phyloP scores from a whole-genome alignment of 441 rosid genomes.

The Melastoma candidum region DNA sequence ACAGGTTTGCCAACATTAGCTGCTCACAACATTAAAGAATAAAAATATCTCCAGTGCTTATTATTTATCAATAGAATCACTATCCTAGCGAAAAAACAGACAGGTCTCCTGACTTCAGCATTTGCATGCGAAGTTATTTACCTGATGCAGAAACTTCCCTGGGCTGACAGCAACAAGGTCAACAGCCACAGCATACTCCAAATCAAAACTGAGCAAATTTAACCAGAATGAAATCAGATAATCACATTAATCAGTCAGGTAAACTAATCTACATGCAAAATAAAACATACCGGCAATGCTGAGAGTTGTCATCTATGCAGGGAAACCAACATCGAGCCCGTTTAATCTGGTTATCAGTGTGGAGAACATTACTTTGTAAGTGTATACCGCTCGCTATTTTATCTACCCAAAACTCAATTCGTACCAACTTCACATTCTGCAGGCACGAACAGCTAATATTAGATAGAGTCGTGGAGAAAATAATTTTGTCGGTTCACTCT shows the following conservation, averaged over 20 bases:
- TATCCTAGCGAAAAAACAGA: too few relatives aligned
- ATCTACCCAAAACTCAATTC: slow-evolving; percentile 85
- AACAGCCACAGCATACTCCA: slow-evolving; percentile 90
- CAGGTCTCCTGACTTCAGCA: too few relatives aligned
- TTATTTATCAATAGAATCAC: too few relatives aligned
- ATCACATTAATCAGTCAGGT: background rate
- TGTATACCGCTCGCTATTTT: slow-evolving; percentile 84
- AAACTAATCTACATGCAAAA: background rate
- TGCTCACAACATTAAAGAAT: too few relatives aligned
- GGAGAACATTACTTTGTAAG: slow-evolving; percentile 63
- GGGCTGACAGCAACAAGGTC: slow-evolving; percentile 86
- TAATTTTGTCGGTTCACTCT: too few relatives aligned
- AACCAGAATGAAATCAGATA: slow-evolving; percentile 2
- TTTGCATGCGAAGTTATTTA: slow-evolving; percentile 20
- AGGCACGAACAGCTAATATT: slow-evolving; percentile 50
- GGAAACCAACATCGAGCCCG: slow-evolving; percentile 99
- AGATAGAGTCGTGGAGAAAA: slow-evolving; percentile 22
- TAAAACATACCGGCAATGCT: slow-evolving; percentile 67
- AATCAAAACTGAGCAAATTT: slow-evolving; percentile 56
- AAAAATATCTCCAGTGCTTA: too few relatives aligned
- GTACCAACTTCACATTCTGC: slow-evolving; percentile 94
- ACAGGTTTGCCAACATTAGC: too few relatives aligned
- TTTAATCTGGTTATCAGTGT: slow-evolving; percentile 82
- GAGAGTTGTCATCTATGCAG: slow-evolving; percentile 71
- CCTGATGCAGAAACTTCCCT: slow-evolving; percentile 85